Conservation (phyloP, 257 asterid species). For the Henckelia pumila region DNA sequence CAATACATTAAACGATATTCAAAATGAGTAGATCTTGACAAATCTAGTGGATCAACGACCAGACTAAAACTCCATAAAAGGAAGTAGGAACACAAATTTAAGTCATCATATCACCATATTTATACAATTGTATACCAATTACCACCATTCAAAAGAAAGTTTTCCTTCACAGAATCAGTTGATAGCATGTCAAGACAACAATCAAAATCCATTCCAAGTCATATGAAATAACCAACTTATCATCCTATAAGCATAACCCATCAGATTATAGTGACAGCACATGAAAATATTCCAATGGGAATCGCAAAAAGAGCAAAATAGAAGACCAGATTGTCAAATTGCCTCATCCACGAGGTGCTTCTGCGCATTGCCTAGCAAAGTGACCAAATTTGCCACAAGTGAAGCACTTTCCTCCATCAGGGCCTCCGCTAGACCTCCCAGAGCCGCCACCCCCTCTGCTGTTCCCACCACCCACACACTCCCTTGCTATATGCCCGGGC, state of each 20-base stretch:
- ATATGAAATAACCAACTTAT: not conserved
- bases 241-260: not conserved
- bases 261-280: too few species aligned
- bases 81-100: not conserved
- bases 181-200: not conserved
- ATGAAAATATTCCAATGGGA: not conserved
- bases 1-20: not conserved
- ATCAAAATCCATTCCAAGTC: not conserved
- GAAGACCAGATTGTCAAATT: not conserved
- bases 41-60: not conserved
- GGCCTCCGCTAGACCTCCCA: not conserved
- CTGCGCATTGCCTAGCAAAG: not conserved
- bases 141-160: not conserved
- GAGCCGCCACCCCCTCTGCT: slow-evolving; percentile 31
- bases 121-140: too few species aligned
- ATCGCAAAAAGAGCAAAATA: not conserved
- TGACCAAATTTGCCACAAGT: not conserved
- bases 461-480: slow-evolving; percentile 38
- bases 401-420: slow-evolving; percentile 27
- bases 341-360: not conserved
- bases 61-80: too few species aligned
- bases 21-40: not conserved
- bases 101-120: not conserved
- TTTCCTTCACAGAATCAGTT: not conserved
- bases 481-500: slow-evolving; percentile 58